These are phyloP conservation scores for Bipolaris victoriae DNA, from an alignment of 2,329 filamentous ascomycete species.

Conservation along the genomic window DNA sequence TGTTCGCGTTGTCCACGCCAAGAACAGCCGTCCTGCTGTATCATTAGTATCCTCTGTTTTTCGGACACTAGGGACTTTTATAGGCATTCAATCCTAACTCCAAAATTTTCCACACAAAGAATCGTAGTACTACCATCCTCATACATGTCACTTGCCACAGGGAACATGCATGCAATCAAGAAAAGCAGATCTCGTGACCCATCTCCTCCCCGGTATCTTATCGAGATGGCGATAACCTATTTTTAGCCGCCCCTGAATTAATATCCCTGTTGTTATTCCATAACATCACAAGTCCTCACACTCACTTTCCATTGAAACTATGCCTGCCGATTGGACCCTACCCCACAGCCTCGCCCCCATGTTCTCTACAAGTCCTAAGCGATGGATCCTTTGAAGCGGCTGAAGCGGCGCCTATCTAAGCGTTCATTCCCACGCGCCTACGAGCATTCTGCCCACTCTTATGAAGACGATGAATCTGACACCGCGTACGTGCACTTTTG, in stretches of 20 bases:
- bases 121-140: too few relatives aligned
- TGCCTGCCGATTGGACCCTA: conserved; percentile 1
- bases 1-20: neutral
- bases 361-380: neutral
- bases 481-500: neutral
- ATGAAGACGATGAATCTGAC: neutral
- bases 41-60: neutral
- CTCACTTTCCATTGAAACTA: neutral
- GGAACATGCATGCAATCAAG: too few relatives aligned
- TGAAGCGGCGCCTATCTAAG: conserved; percentile 3
- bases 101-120: too few relatives aligned
- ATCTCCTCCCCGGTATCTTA: neutral
- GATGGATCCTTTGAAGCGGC: conserved; percentile 1
- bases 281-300: neutral
- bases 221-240: neutral
- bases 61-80: neutral
- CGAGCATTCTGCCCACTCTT: neutral
- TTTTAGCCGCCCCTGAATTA: conserved; percentile 7
- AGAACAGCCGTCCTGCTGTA: neutral
- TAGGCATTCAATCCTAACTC: neutral
- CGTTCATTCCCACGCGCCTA: neutral
- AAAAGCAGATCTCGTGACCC: neutral
- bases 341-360: neutral
- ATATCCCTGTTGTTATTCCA: neutral
- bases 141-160: too few relatives aligned